A percentile compares a stretch with the other conserved stretches of the same genome.
Conservation (phyloP, 345 rosid genomes). For the Rhodamnia rubescens region DNA sequence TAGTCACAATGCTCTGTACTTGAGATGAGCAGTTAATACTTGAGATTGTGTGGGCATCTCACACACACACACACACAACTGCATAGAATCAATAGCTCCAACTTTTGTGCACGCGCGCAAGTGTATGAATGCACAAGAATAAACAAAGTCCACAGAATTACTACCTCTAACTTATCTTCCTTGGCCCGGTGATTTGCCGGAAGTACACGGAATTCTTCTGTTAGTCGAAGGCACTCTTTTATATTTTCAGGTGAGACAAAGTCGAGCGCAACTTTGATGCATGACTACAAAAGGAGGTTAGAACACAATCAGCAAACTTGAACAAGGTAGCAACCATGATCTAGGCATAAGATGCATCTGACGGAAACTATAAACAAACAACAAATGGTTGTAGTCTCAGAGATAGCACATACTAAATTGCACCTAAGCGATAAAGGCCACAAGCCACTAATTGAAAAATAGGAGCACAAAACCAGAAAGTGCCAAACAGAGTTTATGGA, state of each 20-base stretch:
- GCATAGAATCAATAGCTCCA: neutral
- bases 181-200: conserved; percentile 17
- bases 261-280: conserved; percentile 24
- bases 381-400: neutral
- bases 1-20: neutral
- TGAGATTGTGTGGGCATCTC: neutral
- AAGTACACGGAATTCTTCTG: conserved; percentile 18
- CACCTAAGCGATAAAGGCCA: neutral
- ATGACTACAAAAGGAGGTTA: conserved; percentile 8
- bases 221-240: conserved; percentile 16
- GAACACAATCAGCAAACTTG: neutral
- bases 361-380: neutral
- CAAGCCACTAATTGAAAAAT: neutral
- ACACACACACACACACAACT: fast-evolving
- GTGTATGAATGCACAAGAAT: neutral
- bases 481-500: neutral
- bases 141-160: neutral
- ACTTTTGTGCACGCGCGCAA: neutral
- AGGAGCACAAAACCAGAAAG: neutral
- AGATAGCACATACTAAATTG: neutral
- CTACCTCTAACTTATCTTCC: conserved; percentile 24
- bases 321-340: neutral
- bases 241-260: conserved; percentile 28
- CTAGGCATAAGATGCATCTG: neutral
- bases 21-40: neutral